Conservation (phyloP, 2,329 filamentous ascomycete genomes). For the Leptodontidium sp. region DNA sequence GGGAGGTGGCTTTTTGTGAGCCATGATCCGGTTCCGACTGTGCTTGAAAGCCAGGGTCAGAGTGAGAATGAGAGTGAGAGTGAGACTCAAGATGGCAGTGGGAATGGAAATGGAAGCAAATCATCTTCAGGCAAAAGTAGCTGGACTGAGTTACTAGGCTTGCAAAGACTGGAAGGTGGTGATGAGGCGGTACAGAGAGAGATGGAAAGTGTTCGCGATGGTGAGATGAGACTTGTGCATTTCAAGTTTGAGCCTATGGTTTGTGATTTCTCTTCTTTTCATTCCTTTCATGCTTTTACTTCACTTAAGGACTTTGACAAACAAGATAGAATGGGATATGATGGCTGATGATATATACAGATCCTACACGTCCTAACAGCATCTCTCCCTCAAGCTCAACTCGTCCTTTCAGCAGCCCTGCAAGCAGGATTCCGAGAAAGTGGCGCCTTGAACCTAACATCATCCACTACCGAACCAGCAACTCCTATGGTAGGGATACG, state of each 20-base stretch:
- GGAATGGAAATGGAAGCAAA: background rate
- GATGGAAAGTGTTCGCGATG: constrained; percentile 7
- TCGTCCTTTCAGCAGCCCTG: constrained; percentile 77
- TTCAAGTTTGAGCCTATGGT: constrained; percentile 98
- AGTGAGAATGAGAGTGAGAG: constrained; percentile 30
- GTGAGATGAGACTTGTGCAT: constrained; percentile 66
- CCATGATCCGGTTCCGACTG: constrained; percentile 70
- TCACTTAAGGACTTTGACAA: too few species aligned
- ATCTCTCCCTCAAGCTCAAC: constrained; percentile 77
- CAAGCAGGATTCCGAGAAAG: constrained; percentile 90
- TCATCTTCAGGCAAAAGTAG: constrained; percentile 32
- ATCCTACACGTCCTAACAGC: constrained; percentile 88
- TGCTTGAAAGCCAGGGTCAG: constrained; percentile 28
- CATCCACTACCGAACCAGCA: constrained; percentile 32
- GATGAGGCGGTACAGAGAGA: constrained; percentile 25
- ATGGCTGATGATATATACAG: constrained; percentile 53
- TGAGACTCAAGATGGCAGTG: too few species aligned
- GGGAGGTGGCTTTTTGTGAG: constrained; percentile 89
- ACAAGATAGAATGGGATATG: constrained; percentile 2
- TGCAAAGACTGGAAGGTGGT: constrained; percentile 43
- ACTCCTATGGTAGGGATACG: constrained; percentile 86
- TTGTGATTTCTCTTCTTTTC: constrained; percentile 47
- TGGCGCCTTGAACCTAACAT: constrained; percentile 74
- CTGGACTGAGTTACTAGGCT: constrained; percentile 50
- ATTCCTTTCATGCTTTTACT: background rate